Evolutionary conservation across 768 basidiomycete species (phyloP).

Genomic region (Tricholoma hemisulphureum): DNA sequence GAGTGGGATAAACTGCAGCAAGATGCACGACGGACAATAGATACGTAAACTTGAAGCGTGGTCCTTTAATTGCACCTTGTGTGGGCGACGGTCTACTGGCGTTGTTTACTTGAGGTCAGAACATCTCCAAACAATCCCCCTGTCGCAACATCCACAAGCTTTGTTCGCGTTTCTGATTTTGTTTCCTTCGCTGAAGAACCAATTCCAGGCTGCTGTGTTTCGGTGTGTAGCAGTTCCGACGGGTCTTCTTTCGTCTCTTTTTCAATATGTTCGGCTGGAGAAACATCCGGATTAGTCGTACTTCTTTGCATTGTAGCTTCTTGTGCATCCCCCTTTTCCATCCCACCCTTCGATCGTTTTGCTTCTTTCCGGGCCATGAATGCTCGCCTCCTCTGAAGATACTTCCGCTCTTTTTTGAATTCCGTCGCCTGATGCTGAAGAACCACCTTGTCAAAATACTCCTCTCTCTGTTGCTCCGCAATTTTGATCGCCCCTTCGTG

Average conservation of each 20-base stretch:
- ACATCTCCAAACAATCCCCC: constrained; percentile 22
- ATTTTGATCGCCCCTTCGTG: constrained; percentile 67
- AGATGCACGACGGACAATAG: not conserved
- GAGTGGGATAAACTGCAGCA: constrained; percentile 52
- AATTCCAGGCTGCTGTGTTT: not conserved
- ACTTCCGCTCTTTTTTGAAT: constrained; percentile 21
- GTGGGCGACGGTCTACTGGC: not conserved
- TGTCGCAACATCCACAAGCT: constrained; percentile 18
- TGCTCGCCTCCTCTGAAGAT: constrained; percentile 12
- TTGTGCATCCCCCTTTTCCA: constrained; percentile 1
- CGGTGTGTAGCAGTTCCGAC: not conserved
- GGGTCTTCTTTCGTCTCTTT: not conserved
- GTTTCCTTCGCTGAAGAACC: not conserved
- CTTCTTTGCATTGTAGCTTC: not conserved
- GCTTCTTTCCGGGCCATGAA: constrained; percentile 13
- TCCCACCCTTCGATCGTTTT: constrained; percentile 13
- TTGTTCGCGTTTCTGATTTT: not conserved
- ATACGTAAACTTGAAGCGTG: not conserved
- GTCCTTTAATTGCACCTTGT: not conserved
- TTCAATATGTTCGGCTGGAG: not conserved
- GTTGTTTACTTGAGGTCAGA: not conserved
- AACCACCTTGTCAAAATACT: constrained; percentile 27
- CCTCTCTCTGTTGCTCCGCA: constrained; percentile 34
- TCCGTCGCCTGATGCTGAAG: constrained; percentile 22
- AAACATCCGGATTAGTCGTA: not conserved